Conservation (phyloP, 176 grass and related monocot genomes). For the Guadua angustifolia region DNA sequence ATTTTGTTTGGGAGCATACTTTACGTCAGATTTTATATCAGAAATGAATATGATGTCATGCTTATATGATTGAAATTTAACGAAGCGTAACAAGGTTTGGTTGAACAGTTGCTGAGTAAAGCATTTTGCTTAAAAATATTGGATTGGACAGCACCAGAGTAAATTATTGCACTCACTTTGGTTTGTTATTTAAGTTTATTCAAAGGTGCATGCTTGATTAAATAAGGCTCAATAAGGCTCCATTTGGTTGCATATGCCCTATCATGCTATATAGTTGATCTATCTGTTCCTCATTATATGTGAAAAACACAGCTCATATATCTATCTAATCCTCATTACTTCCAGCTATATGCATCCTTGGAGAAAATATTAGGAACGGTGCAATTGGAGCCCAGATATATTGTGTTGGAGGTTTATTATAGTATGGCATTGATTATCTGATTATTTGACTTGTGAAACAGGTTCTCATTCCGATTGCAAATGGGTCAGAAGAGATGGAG, state of each 20-base stretch:
- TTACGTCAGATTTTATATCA: constrained; percentile 36
- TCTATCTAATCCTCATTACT: constrained; percentile 24
- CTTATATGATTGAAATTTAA: not conserved
- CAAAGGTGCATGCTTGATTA: constrained; percentile 34
- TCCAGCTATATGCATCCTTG: not conserved
- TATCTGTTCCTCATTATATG: constrained; percentile 5
- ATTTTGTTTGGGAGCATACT: not conserved
- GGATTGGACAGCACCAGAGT: not conserved
- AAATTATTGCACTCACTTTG: constrained; percentile 17
- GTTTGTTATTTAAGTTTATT: constrained; percentile 5
- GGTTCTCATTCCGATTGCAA: constrained; percentile 92
- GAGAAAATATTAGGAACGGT: not conserved
- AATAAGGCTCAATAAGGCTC: not conserved
- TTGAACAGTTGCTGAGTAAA: not conserved
- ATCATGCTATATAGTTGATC: constrained; percentile 27
- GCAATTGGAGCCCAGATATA: constrained; percentile 3
- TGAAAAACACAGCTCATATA: constrained; percentile 16
- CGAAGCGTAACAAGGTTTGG: not conserved
- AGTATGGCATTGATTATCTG: not conserved
- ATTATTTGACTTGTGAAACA: constrained; percentile 53
- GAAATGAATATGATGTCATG: constrained; percentile 2
- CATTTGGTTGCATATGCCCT: not conserved
- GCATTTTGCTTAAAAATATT: not conserved
- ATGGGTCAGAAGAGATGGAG: constrained; percentile 95
- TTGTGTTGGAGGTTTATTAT: constrained; percentile 16